Percentiles rank a stretch among this genome's conserved stretches.
phyloP scores from a whole-genome alignment of 805 yeast species.

The Komagataella populi region DNA sequence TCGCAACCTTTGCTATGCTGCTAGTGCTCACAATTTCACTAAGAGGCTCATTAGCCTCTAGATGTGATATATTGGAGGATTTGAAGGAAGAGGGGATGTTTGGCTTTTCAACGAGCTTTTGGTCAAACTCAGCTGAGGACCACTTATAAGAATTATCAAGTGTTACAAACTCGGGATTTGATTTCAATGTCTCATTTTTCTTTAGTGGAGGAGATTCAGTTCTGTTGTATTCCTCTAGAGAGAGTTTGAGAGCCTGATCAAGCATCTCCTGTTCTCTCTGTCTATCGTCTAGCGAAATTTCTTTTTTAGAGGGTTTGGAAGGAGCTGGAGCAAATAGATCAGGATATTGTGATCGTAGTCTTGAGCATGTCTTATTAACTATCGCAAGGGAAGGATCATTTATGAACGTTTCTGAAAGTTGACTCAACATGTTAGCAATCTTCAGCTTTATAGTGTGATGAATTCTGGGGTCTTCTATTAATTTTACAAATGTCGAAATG shows the following conservation, averaged over 20 bases:
- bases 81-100: constrained; percentile 5
- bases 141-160: not conserved
- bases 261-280: constrained; percentile 67
- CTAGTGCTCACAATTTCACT: constrained; percentile 9
- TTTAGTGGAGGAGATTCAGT: constrained; percentile 14
- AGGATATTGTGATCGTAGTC: constrained; percentile 30
- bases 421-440: constrained; percentile 53
- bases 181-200: not conserved
- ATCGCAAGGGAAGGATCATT: constrained; percentile 67
- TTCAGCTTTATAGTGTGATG: constrained; percentile 57
- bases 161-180: not conserved
- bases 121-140: constrained; percentile 7
- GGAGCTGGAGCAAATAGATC: constrained; percentile 21
- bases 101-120: constrained; percentile 8
- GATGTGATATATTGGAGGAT: not conserved
- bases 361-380: constrained; percentile 46
- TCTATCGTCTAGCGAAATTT: constrained; percentile 29
- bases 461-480: constrained; percentile 38
- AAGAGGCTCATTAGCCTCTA: constrained; percentile 6
- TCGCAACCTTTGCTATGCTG: constrained; percentile 27
- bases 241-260: constrained; percentile 59
- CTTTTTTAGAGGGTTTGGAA: constrained; percentile 42
- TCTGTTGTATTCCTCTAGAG: constrained; percentile 47
- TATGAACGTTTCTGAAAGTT: constrained; percentile 50
- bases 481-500: constrained; percentile 28